Base-by-base conservation (phyloP, 2,329 filamentous ascomycete species). In the Xylariomycetidae sp. region DNA sequence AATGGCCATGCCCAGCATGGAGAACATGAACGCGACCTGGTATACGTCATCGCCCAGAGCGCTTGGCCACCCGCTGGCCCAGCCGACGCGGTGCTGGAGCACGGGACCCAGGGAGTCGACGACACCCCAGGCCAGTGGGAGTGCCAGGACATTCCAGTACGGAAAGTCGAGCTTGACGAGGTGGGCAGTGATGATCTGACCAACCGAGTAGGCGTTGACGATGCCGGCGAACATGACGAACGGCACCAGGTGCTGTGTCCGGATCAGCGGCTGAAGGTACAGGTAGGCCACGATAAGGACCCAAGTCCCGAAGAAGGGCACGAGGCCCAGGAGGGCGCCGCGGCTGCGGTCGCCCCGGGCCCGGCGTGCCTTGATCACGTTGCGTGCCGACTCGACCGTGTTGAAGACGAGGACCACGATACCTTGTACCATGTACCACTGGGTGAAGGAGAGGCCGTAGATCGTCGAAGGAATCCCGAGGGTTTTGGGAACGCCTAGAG, bases 111-210 rank as follows among this genome's bases (percentile, higher is more conserved):
- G 55, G 13, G 84, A 85, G 62, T 98, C 92, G 40, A 86, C 53
- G 13, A 95, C 83, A 37, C 82, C 90, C 47, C 80, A 81, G 18
- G 78, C 73, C 15, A 98, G 71, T 0, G 90, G 90, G 15, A 89
- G 60, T 26, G 82, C 74, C 30, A 97, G 70, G 13, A 96, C 77
- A 61, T 97, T 97, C 62, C 81, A 80, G 70, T 90, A 94, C 5
- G 92, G 92, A 66, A 96, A 98, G 10, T 75, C 74, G 26, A 86
- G 76, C 62, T 90, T 85, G 40, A 90, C 88, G 14, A 98, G 72
- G 62, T 98, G 92, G 1, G 89, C 89, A 27, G 87, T 88, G 63
- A 97, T 97, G 69, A 97, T 96, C 59, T 89, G 85, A 6, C 90
- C 90, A 37, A 97, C 90, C 32, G 85, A 86, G 67, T 96, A 97